A percentile compares a stretch with the other conserved stretches of the same genome.
Evolutionary conservation across 306 rosid genomes (phyloP).

Genomic region (Delonix regia): DNA sequence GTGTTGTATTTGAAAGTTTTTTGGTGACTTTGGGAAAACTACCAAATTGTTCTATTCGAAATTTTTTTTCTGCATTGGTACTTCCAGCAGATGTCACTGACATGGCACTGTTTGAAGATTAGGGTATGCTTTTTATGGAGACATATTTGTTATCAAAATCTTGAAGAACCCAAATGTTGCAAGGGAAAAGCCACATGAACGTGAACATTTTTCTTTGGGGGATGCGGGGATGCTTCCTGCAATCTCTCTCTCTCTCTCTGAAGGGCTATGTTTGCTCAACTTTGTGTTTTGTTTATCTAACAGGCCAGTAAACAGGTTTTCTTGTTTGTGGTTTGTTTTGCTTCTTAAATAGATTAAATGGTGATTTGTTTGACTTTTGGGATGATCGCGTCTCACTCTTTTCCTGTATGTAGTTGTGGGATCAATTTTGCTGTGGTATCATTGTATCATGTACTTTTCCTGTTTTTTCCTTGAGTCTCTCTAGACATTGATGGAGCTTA

Average conservation of each 20-base stretch:
- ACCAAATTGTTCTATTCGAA: neutral
- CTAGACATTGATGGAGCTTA: constrained; percentile 99
- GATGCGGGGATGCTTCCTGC: too few relatives aligned
- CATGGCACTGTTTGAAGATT: constrained; percentile 3
- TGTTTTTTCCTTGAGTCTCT: constrained; percentile 61
- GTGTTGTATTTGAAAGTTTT: neutral
- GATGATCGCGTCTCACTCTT: constrained; percentile 22
- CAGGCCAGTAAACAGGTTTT: neutral
- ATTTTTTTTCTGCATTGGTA: neutral
- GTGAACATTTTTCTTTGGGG: neutral
- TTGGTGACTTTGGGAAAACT: neutral
- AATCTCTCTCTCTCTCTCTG: neutral
- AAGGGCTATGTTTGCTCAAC: neutral
- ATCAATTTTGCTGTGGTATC: constrained; percentile 32
- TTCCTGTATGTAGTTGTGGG: constrained; percentile 5
- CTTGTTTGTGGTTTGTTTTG: constrained; percentile 9
- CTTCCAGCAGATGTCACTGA: constrained; percentile 14
- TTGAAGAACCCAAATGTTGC: neutral
- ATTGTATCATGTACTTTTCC: constrained; percentile 25
- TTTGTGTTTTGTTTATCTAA: neutral
- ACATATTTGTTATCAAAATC: neutral
- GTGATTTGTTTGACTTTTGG: neutral
- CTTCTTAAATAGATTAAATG: neutral
- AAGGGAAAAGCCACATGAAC: neutral
- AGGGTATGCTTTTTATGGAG: neutral